Conservation (phyloP, 2,329 filamentous ascomycete genomes). For the Xylariomycetidae sp. region DNA sequence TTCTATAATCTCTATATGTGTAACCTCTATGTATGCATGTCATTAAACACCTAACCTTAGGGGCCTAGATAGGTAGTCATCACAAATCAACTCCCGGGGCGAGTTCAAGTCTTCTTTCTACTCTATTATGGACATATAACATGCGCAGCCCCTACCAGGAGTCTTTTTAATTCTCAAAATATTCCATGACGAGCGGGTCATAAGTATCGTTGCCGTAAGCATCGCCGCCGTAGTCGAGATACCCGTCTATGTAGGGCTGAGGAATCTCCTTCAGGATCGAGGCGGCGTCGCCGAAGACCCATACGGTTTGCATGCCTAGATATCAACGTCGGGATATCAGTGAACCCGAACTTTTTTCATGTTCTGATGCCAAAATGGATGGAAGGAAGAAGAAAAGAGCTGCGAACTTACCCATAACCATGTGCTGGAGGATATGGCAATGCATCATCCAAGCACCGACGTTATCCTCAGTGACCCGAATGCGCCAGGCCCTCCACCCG, state of each 20-base stretch:
- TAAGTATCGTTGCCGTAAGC: conserved; percentile 38
- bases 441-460: conserved; percentile 61
- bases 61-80: too few relatives aligned
- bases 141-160: too few relatives aligned
- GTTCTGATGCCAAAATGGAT: conserved; percentile 1
- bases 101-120: too few relatives aligned
- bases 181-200: conserved; percentile 27
- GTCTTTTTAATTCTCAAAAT: conserved; percentile 12
- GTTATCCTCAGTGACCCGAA: conserved; percentile 37
- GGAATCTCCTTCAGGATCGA: conserved; percentile 31
- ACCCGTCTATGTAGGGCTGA: conserved; percentile 32
- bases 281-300: conserved; percentile 34
- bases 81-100: too few relatives aligned
- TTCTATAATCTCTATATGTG: too few relatives aligned
- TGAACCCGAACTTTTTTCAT: conserved; percentile 1
- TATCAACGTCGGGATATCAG: background rate
- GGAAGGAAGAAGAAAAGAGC: conserved; percentile 20
- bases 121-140: too few relatives aligned
- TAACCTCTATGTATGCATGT: too few relatives aligned
- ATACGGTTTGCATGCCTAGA: conserved; percentile 37
- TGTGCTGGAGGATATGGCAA: conserved; percentile 55
- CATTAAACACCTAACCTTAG: too few relatives aligned
- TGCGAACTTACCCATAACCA: conserved; percentile 46
- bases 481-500: conserved; percentile 59
- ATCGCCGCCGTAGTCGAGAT: conserved; percentile 39